Percentiles rank a stretch among this genome's conserved stretches.
Evolutionary conservation across 2,329 filamentous ascomycete species (phyloP).

Genomic region (Sclerotinia minor): DNA sequence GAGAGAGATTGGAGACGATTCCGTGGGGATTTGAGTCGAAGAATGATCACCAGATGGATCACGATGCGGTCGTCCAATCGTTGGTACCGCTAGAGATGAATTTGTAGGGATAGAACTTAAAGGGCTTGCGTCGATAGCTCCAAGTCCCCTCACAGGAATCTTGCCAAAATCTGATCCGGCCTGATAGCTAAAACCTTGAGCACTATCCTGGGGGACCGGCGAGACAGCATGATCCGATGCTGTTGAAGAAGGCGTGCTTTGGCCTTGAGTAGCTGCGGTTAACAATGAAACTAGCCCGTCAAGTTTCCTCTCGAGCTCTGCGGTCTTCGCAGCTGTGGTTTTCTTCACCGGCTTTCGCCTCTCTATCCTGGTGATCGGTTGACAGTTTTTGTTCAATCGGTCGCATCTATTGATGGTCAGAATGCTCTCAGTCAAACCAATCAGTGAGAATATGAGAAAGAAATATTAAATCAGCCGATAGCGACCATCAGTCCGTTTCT

Average conservation of each 20-base stretch:
- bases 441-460: accelerated
- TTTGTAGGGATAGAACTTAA: not conserved
- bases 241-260: constrained; percentile 6
- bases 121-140: not conserved
- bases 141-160: not conserved
- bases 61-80: not conserved
- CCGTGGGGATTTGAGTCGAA: not conserved
- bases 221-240: not conserved
- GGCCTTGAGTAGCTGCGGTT: constrained; percentile 5
- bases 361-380: constrained; percentile 25
- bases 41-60: not conserved
- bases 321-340: constrained; percentile 27
- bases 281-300: constrained; percentile 27
- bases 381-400: constrained; percentile 28
- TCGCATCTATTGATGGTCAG: constrained; percentile 21
- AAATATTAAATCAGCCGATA: not conserved
- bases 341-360: constrained; percentile 25
- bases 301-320: constrained; percentile 30
- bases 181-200: not conserved
- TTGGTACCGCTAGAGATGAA: not conserved
- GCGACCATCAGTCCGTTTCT: not conserved
- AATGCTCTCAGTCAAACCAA: not conserved
- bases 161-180: not conserved
- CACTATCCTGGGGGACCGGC: not conserved
- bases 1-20: not conserved